Percentiles rank a stretch among this genome's conserved stretches.
Evolutionary conservation across 306 rosid genomes (phyloP).

Genomic region (Fragaria iinumae): DNA sequence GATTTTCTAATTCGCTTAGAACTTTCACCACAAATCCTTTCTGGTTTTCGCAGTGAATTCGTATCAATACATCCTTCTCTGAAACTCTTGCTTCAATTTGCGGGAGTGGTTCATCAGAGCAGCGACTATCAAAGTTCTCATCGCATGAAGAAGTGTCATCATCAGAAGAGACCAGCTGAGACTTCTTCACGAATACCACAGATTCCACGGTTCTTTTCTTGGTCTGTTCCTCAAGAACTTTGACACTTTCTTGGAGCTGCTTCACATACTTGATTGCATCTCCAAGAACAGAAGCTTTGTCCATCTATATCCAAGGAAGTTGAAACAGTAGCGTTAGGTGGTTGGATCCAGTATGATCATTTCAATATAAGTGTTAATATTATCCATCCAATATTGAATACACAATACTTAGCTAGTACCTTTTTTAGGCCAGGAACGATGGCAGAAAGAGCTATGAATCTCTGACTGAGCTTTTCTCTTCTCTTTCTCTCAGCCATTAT

Average conservation of each 20-base stretch:
- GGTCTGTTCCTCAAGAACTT: conserved; percentile 52
- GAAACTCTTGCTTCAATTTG: conserved; percentile 62
- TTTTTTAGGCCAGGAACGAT: conserved; percentile 71
- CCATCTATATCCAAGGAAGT: conserved; percentile 41
- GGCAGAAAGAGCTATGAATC: conserved; percentile 80
- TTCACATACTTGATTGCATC: conserved; percentile 68
- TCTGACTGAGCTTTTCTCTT: conserved; percentile 72
- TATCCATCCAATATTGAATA: background rate
- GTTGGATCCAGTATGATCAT: background rate
- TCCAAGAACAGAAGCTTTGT: conserved; percentile 69
- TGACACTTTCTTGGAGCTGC: conserved; percentile 53
- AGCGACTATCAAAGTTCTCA: conserved; percentile 31
- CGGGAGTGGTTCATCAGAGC: conserved; percentile 25
- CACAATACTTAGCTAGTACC: conserved; percentile 31
- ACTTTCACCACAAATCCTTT: conserved; percentile 48
- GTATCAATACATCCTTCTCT: conserved; percentile 58
- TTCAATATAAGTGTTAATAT: background rate
- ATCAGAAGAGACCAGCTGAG: conserved; percentile 29
- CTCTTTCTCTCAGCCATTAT: conserved; percentile 77
- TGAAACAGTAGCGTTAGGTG: background rate
- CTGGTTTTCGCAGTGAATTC: conserved; percentile 53
- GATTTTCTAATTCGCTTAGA: conserved; percentile 48
- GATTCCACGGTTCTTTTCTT: conserved; percentile 51
- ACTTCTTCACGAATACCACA: conserved; percentile 35
- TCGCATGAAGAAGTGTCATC: conserved; percentile 49